phyloP scores from a whole-genome alignment of 305 asterid genomes.

The Stenogyne calaminthoides region DNA sequence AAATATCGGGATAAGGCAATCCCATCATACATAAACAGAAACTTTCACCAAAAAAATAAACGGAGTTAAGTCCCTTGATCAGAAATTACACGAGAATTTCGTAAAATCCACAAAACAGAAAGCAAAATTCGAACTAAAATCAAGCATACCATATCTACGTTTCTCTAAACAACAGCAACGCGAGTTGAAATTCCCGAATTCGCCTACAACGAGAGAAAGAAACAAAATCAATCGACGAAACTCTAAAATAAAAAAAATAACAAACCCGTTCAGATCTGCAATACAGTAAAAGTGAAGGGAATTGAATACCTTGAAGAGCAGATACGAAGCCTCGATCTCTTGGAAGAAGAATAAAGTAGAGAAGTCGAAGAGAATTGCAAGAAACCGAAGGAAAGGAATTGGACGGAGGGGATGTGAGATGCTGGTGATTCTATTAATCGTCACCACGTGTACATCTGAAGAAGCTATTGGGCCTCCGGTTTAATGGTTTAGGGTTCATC shows the following conservation, averaged over 20 bases:
- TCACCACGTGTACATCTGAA: constrained; percentile 22
- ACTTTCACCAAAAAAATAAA: not conserved
- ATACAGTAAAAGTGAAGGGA: not conserved
- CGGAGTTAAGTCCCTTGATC: not conserved
- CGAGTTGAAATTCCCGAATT: constrained; percentile 15
- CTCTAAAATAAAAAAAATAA: not conserved
- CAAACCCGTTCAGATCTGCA: constrained; percentile 31
- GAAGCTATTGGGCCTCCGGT: constrained; percentile 18
- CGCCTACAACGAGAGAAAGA: constrained; percentile 22
- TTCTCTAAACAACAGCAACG: constrained; percentile 22
- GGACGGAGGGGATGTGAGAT: constrained; percentile 34
- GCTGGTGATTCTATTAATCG: constrained; percentile 29
- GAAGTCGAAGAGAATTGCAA: constrained; percentile 25
- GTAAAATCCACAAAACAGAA: not conserved
- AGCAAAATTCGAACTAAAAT: not conserved
- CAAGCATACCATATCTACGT: constrained; percentile 39
- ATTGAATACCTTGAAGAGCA: constrained; percentile 17
- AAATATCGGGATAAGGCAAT: not conserved
- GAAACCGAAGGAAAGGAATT: constrained; percentile 20
- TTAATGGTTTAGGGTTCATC: not conserved
- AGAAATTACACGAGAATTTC: not conserved
- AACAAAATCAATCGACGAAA: constrained; percentile 20
- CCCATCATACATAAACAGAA: constrained; percentile 2
- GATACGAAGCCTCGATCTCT: constrained; percentile 21
- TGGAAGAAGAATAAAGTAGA: not conserved